Evolutionary conservation across 1,284 basidiomycete genomes (phyloP), one percentile per base, ranked within the genome.

Genomic region (Ceratobasidium sp.): DNA sequence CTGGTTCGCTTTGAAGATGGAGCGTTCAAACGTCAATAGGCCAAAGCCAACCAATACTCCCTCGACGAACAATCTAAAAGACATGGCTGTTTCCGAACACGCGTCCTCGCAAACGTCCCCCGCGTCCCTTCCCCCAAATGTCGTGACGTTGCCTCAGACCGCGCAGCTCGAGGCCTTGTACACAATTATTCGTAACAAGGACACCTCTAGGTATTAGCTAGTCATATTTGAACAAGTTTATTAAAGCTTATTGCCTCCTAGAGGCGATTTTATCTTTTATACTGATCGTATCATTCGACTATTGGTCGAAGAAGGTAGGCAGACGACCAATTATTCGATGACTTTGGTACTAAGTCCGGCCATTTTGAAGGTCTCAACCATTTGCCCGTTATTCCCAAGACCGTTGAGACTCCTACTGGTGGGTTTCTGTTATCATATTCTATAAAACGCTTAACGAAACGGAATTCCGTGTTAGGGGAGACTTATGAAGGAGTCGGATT

Each of bases 181-280:
- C 79, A 98, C 97, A 15, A 96, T 98, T 80, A 96, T 99, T 77
- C 82, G 95, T 56, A 88, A 95, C 78, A 92, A 90, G 80, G 85
- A 87, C 68, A 95, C 94, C 1, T 86, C 78, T 38, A 72, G 81
- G 80, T 80, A 62, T 69, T 17, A 4, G 8, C 10, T 29, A 6
- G 31, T 45, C 3, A 1, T 13, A 69, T 55, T 67, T 56, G 17
- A 45, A 40, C 27, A 31, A 12, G 12, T 29, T 54, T 31, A 10
- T 27, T n/a, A n/a, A n/a, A 32, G 42, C 27, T 40, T n/a, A 45
- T 32, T 22, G 17, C 45, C 40, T 17, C 55, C 81, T 43, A 85
- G 96, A 49, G 95, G 95, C 25, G 96, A 99, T 78, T 99, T 99
- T 77, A 87, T 99, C 74, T 99, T 99, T 82, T 98, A 97, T 78